A percentile compares a stretch with the other conserved stretches of the same genome.
These are phyloP conservation scores for Letharia lupina DNA, from an alignment of 495 filamentous ascomycete species.

Conservation along the genomic window DNA sequence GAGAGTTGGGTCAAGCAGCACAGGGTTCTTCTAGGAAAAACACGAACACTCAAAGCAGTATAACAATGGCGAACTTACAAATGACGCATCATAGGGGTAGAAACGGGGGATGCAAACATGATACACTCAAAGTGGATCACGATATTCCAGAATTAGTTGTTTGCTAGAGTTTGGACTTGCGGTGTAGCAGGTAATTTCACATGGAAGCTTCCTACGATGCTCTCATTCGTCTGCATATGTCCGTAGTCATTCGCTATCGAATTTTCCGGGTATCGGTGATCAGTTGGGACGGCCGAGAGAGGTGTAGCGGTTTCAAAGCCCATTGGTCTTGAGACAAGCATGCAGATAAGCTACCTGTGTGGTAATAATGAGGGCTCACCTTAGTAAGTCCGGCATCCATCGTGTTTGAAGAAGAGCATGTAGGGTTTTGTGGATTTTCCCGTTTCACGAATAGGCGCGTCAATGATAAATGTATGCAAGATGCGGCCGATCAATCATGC, in stretches of 20 bases:
- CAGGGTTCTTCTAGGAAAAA: not conserved
- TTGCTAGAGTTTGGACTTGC: not conserved
- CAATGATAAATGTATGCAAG: not conserved
- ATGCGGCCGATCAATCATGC: constrained; percentile 14
- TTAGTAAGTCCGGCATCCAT: not conserved
- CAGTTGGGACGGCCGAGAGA: not conserved
- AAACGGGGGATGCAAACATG: not conserved
- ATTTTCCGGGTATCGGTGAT: not conserved
- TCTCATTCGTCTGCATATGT: constrained; percentile 3
- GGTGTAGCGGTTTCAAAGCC: not conserved
- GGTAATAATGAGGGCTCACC: not conserved
- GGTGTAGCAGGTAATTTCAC: not conserved
- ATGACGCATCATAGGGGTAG: constrained; percentile 6
- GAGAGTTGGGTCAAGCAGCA: not conserved
- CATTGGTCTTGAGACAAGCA: not conserved
- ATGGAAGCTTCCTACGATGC: not conserved
- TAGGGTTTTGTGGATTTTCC: not conserved
- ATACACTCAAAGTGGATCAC: constrained; percentile 7
- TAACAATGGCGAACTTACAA: not conserved
- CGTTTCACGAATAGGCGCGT: constrained; percentile 13
- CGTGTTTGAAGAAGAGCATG: not conserved
- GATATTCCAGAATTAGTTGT: not conserved
- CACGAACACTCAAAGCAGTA: not conserved
- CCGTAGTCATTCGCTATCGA: not conserved
- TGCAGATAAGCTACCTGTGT: constrained; percentile 8